Evolutionary conservation across 495 filamentous ascomycete species (phyloP), one percentile per base, ranked within the genome.

Genomic region (Penicillium argentinense): DNA sequence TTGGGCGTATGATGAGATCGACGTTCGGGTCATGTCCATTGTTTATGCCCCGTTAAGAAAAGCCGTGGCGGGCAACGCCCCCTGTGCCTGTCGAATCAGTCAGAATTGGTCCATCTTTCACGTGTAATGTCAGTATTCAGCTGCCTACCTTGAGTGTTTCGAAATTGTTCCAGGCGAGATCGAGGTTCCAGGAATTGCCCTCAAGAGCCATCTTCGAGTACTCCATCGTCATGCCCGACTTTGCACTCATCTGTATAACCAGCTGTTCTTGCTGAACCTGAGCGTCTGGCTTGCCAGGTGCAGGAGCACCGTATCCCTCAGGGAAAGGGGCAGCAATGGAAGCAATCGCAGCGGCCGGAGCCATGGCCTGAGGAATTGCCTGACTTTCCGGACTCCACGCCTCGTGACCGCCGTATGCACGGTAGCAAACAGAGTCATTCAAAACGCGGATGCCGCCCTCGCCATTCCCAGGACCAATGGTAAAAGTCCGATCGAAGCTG

Each of bases 401-500:
- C 24, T 78, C 74, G 24, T 69, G 60, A 25, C 84, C 84, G 23
- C 84, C 82, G 50, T 79, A 87, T 1, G 81, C 75, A 33, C 86
- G 78, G 19, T 95, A 64, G 16, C 80, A 79, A 36, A 95, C 74
- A 56, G 88, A 80, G 64, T 97, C 92, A 60, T 77, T 90, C 41
- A 91, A 74, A 14, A 97, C 88, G 29, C 91, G 77, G 29, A 96
- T 81, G 3, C 77, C 75, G 4, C 77, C 75, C 14, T 73, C 53
- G 5, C 74, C 76, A 18, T 72, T 75, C 25, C 88, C 89, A 4
- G 90, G 90, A 1, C 89, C 89, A 14, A 97, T 73, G 32, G 91
- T 72, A 54, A 97, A 90, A 0, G 82, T 88, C 17, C 92, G 82
- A 49, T 92, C 87, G 68, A 96, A 97, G 53, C 85, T 88, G 49